These are phyloP conservation scores for Aspergillus affinis DNA, from an alignment of 495 filamentous ascomycete species.

Conservation along the genomic window DNA sequence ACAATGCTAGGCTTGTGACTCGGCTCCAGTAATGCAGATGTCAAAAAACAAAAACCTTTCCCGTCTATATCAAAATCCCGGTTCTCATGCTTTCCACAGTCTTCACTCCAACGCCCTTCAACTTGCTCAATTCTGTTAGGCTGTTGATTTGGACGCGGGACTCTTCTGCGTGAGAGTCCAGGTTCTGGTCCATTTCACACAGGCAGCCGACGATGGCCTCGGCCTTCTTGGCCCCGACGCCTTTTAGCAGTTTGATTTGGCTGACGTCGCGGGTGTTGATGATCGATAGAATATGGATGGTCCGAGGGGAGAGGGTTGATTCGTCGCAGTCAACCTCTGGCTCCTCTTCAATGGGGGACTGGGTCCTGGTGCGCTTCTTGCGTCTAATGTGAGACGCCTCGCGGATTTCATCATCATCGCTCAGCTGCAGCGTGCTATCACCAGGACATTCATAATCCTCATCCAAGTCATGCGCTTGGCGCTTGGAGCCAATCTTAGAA, in stretches of 20 bases:
- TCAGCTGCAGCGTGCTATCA: conserved; percentile 17
- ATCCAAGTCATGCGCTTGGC: conserved; percentile 34
- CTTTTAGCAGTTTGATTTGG: conserved; percentile 67
- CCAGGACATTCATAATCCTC: conserved; percentile 33
- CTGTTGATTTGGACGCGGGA: conserved; percentile 38
- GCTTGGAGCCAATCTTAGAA: conserved; percentile 30
- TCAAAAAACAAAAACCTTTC: neutral
- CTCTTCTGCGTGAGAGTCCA: conserved; percentile 24
- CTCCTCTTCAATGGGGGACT: conserved; percentile 22
- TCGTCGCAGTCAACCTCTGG: conserved; percentile 31
- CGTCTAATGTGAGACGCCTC: conserved; percentile 38
- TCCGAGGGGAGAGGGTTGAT: conserved; percentile 59
- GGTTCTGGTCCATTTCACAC: conserved; percentile 44
- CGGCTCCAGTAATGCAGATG: conserved; percentile 18
- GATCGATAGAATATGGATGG: conserved; percentile 70
- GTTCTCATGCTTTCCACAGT: conserved; percentile 56
- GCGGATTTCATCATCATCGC: conserved; percentile 34
- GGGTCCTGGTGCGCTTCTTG: conserved; percentile 42
- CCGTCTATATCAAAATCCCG: conserved; percentile 39
- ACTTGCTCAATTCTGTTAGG: conserved; percentile 44
- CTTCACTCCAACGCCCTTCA: conserved; percentile 52
- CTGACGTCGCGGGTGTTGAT: conserved; percentile 81
- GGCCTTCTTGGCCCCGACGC: conserved; percentile 56
- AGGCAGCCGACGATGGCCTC: conserved; percentile 54
- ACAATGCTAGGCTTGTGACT: conserved; percentile 5